These are phyloP conservation scores for Diaporthe sp. DNA, from an alignment of 2,329 filamentous ascomycete genomes.

Conservation along the genomic window DNA sequence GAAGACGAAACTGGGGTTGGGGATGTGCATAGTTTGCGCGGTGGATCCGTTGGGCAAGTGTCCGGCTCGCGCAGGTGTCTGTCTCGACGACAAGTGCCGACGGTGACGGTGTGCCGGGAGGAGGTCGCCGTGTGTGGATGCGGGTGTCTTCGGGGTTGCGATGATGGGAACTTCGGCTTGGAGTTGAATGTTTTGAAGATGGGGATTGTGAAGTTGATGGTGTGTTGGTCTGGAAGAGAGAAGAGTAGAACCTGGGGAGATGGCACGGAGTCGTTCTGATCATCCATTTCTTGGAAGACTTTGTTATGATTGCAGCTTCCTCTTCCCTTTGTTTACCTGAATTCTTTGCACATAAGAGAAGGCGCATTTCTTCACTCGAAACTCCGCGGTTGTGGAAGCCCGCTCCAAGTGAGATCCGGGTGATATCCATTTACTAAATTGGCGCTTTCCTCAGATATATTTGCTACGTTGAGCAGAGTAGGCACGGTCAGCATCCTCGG, in stretches of 20 bases:
- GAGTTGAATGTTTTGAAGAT: constrained; percentile 20
- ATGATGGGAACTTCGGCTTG: constrained; percentile 7
- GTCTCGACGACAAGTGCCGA: constrained; percentile 13
- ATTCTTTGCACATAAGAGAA: constrained; percentile 9
- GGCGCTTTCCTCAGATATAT: constrained; percentile 17
- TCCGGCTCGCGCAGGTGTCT: constrained; percentile 10
- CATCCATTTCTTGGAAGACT: constrained; percentile 7
- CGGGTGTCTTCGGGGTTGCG: not conserved
- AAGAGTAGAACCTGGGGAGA: constrained; percentile 8
- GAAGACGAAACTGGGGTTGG: not conserved
- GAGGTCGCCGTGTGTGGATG: constrained; percentile 2
- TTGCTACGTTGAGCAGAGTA: constrained; percentile 1
- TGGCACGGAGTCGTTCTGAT: constrained; percentile 1
- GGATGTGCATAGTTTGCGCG: constrained; percentile 4
- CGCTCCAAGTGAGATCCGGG: not conserved
- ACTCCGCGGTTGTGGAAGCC: constrained; percentile 16
- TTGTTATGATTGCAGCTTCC: constrained; percentile 27
- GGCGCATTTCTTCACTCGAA: not conserved
- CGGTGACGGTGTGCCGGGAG: constrained; percentile 1
- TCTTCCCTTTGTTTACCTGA: constrained; percentile 5
- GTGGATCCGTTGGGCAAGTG: constrained; percentile 11
- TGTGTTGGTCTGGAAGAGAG: constrained; percentile 19
- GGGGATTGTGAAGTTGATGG: constrained; percentile 1
- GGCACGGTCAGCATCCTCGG: not conserved
- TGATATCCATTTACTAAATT: constrained; percentile 1